Evolutionary conservation across 305 asterid species (phyloP).

Genomic region (Fraxinus sp.): DNA sequence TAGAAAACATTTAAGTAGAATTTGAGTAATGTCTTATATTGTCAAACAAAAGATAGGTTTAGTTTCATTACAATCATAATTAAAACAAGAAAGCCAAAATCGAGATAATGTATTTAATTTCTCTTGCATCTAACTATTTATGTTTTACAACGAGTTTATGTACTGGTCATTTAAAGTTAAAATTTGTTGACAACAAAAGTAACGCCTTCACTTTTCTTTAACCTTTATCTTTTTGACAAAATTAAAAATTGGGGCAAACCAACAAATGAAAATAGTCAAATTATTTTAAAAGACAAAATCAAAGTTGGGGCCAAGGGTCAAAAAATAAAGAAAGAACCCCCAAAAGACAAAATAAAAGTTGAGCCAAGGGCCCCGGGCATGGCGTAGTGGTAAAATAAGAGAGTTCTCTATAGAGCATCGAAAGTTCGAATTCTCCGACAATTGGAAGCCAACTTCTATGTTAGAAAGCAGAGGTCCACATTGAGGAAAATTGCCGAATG

Average conservation of each 20-base stretch:
- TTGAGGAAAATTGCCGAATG: too few relatives aligned
- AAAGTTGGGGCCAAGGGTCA: not conserved
- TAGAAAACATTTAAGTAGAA: not conserved
- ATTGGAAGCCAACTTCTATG: too few relatives aligned
- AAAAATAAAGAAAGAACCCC: not conserved
- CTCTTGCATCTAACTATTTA: not conserved
- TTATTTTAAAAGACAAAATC: not conserved
- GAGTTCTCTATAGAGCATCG: too few relatives aligned
- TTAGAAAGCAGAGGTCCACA: too few relatives aligned
- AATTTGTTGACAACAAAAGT: too few relatives aligned
- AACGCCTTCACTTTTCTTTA: not conserved
- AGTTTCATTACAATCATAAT: not conserved
- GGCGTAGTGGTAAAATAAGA: too few relatives aligned
- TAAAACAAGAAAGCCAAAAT: not conserved
- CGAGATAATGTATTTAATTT: not conserved
- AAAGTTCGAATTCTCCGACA: too few relatives aligned
- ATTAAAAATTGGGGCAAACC: not conserved
- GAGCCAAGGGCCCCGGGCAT: not conserved
- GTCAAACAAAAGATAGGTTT: not conserved
- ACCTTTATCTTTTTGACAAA: not conserved
- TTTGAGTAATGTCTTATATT: not conserved
- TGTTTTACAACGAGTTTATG: not conserved
- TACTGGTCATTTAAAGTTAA: not conserved
- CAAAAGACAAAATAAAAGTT: not conserved
- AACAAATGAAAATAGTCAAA: not conserved